Evolutionary conservation across 495 filamentous ascomycete species (phyloP).

Genomic region (Penicillium paradoxum): DNA sequence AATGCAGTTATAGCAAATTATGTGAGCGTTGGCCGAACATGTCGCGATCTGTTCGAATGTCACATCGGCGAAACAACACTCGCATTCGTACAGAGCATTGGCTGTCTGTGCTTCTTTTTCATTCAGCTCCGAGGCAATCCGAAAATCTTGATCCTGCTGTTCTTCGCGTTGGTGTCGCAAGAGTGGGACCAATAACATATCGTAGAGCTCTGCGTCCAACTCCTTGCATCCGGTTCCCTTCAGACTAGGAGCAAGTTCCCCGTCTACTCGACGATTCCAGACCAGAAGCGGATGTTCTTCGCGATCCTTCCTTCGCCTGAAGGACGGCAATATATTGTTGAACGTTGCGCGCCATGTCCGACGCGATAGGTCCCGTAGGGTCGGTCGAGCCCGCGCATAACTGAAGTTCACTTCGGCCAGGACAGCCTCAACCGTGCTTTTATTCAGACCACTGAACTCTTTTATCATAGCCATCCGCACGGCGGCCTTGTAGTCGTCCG

Average conservation of each 20-base stretch:
- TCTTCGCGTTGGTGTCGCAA: constrained; percentile 47
- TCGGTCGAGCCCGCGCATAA: constrained; percentile 72
- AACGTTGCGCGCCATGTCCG: constrained; percentile 86
- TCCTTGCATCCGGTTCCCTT: constrained; percentile 71
- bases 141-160: constrained; percentile 58
- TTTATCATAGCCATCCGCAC: constrained; percentile 58
- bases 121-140: constrained; percentile 64
- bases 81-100: constrained; percentile 76
- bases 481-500: constrained; percentile 63
- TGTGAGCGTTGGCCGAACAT: constrained; percentile 67
- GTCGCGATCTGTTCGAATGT: constrained; percentile 78
- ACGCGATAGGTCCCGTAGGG: constrained; percentile 65
- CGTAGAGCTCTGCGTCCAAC: constrained; percentile 73
- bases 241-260: constrained; percentile 51
- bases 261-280: constrained; percentile 52
- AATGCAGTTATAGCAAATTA: constrained; percentile 84
- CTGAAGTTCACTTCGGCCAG: constrained; percentile 87
- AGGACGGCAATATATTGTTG: constrained; percentile 64
- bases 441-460: constrained; percentile 78
- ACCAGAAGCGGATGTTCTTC: constrained; percentile 59
- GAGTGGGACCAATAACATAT: constrained; percentile 61
- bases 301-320: constrained; percentile 56
- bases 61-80: constrained; percentile 77
- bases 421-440: constrained; percentile 78
- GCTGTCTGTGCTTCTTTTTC: constrained; percentile 66